Evolutionary conservation across 2,329 filamentous ascomycete genomes (phyloP).

Genomic region (Fusarium gaditjirri): DNA sequence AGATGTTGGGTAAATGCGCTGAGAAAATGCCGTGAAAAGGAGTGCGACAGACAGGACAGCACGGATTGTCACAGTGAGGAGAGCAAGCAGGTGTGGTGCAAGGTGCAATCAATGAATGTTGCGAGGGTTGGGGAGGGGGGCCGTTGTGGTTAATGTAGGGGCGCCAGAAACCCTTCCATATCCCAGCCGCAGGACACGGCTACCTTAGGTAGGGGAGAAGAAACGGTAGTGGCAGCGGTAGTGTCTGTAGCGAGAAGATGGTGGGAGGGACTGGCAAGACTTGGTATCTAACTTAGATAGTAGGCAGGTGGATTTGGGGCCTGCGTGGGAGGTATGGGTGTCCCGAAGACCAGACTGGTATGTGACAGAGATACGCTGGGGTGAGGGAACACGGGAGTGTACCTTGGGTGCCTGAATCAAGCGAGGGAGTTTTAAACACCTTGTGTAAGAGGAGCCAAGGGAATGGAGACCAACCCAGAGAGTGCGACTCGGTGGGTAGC

Average conservation of each 20-base stretch:
- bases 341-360: conserved; percentile 29
- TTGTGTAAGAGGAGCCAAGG: conserved; percentile 24
- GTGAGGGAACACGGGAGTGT: conserved; percentile 24
- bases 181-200: conserved; percentile 17
- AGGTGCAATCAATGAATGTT: conserved; percentile 44
- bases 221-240: conserved; percentile 36
- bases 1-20: conserved; percentile 14
- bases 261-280: conserved; percentile 23
- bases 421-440: conserved; percentile 29
- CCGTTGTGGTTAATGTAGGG: conserved; percentile 41
- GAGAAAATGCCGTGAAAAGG: conserved; percentile 31
- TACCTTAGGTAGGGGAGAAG: conserved; percentile 27
- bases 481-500: conserved; percentile 10
- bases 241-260: conserved; percentile 31
- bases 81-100: conserved; percentile 35
- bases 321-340: conserved; percentile 30
- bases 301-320: conserved; percentile 11
- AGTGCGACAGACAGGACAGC: conserved; percentile 36
- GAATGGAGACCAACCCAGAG: conserved; percentile 15
- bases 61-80: conserved; percentile 34
- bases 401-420: conserved; percentile 34
- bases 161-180: conserved; percentile 25
- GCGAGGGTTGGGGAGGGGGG: conserved; percentile 25
- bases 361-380: conserved; percentile 31
- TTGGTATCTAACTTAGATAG: conserved; percentile 5